A percentile compares a stretch with the other conserved stretches of the same genome.
phyloP scores from a whole-genome alignment of 2,329 filamentous ascomycete genomes.

The Pseudogymnoascus sp. region DNA sequence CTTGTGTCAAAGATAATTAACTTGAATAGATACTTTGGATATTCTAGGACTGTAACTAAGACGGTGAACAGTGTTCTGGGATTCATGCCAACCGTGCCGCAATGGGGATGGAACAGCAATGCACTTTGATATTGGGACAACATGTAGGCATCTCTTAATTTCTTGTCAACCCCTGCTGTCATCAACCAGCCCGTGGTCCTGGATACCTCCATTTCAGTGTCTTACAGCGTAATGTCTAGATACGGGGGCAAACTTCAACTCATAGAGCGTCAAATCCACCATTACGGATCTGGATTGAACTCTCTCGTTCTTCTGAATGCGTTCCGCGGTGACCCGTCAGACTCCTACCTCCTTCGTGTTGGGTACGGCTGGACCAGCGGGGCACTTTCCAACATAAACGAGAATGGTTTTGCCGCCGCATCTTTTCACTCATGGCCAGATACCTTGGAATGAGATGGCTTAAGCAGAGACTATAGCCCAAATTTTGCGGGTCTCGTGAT shows the following conservation, averaged over 20 bases:
- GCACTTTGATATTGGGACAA: slow-evolving; percentile 54
- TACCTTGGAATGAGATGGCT: slow-evolving; percentile 46
- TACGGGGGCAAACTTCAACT: slow-evolving; percentile 28
- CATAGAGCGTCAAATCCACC: slow-evolving; percentile 45
- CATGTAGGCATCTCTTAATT: slow-evolving; percentile 25
- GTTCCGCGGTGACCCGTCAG: slow-evolving; percentile 38
- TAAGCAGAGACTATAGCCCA: slow-evolving; percentile 49
- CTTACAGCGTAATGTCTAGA: not conserved
- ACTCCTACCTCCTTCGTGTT: slow-evolving; percentile 43
- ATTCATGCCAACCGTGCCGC: slow-evolving; percentile 48
- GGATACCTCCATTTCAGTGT: not conserved
- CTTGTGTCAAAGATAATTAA: not conserved
- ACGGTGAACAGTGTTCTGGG: slow-evolving; percentile 47
- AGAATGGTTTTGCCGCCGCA: slow-evolving; percentile 44
- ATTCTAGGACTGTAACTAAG: slow-evolving; percentile 37
- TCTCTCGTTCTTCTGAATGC: slow-evolving; percentile 44
- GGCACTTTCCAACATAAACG: slow-evolving; percentile 46
- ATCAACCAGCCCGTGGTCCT: not conserved
- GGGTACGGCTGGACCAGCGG: slow-evolving; percentile 46
- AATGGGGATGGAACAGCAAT: slow-evolving; percentile 57
- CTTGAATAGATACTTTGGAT: slow-evolving; percentile 36
- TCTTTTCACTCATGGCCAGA: slow-evolving; percentile 51
- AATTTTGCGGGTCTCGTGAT: slow-evolving; percentile 43
- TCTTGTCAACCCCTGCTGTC: not conserved
- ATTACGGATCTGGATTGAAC: slow-evolving; percentile 53